phyloP scores from a whole-genome alignment of 2,329 filamentous ascomycete species.

The Cladosporium velox region DNA sequence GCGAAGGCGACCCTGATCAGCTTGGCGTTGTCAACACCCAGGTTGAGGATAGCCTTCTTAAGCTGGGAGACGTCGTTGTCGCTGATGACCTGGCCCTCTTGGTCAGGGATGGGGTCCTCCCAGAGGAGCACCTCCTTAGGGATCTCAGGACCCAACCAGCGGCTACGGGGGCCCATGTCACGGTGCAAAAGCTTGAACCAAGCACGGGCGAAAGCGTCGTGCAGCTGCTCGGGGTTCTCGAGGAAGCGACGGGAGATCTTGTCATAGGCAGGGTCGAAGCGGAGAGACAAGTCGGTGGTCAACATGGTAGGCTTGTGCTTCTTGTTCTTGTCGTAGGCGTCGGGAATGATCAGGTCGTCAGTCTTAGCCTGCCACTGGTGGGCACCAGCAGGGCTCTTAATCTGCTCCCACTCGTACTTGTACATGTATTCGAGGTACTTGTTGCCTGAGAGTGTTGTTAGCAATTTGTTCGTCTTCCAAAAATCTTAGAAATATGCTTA shows the following conservation, averaged over 20 bases:
- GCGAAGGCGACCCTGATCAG: constrained; percentile 69
- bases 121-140: constrained; percentile 69
- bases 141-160: constrained; percentile 74
- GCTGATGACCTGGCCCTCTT: constrained; percentile 60
- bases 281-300: constrained; percentile 72
- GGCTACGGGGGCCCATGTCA: constrained; percentile 70
- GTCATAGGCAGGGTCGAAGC: constrained; percentile 70
- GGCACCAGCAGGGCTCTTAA: constrained; percentile 73
- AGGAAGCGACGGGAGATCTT: constrained; percentile 74
- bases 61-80: constrained; percentile 64
- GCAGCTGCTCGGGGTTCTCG: constrained; percentile 67
- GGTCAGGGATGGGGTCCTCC: constrained; percentile 71
- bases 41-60: constrained; percentile 67
- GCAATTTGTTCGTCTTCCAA: not conserved
- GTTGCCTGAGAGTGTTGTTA: constrained; percentile 46
- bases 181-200: constrained; percentile 86
- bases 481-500: not conserved
- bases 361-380: constrained; percentile 77
- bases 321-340: constrained; percentile 68
- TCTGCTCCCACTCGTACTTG: constrained; percentile 75
- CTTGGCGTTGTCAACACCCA: constrained; percentile 62
- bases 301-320: constrained; percentile 77
- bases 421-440: constrained; percentile 74
- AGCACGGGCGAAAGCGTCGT: constrained; percentile 68
- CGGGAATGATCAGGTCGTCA: constrained; percentile 66